A percentile compares a stretch with the other conserved stretches of the same genome.
These are phyloP conservation scores for Brassica rapa DNA, from an alignment of 345 rosid species.

Conservation along the genomic window DNA sequence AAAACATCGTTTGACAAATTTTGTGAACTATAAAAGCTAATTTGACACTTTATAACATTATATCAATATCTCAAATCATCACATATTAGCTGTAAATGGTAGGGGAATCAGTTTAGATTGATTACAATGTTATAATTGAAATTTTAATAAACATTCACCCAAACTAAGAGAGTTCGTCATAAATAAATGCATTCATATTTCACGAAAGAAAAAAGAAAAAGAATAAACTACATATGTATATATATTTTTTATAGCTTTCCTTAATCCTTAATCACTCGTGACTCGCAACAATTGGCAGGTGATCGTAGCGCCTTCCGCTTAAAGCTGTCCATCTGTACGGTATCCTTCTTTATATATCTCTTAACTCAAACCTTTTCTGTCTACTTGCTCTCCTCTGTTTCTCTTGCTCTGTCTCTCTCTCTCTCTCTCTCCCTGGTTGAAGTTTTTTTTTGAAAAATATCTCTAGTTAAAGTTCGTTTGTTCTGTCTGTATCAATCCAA, in stretches of 20 bases:
- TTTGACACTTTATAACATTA: not conserved
- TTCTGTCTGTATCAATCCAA: conserved; percentile 18
- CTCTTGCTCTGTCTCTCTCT: not conserved
- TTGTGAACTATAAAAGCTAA: not conserved
- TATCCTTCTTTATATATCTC: conserved; percentile 25
- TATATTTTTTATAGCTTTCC: conserved; percentile 14
- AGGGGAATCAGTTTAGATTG: not conserved
- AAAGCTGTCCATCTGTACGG: conserved; percentile 29
- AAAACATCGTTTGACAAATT: not conserved
- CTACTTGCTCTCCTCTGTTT: not conserved
- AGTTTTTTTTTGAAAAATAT: no score
- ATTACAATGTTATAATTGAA: not conserved
- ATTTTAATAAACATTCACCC: not conserved
- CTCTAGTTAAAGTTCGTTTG: conserved; percentile 7
- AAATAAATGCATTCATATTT: conserved; percentile 24
- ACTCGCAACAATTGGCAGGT: conserved; percentile 46
- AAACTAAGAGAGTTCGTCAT: conserved; percentile 5
- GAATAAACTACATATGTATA: not conserved
- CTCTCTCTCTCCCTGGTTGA: conserved; percentile 1
- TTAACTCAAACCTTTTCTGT: not conserved
- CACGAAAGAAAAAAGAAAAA: not conserved
- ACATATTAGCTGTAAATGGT: not conserved
- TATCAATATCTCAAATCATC: not conserved
- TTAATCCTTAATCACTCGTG: conserved; percentile 27
- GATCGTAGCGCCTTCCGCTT: conserved; percentile 36